Evolutionary conservation across 176 grass and related monocot genomes (phyloP).

Genomic region (Saccharum spontaneum): DNA sequence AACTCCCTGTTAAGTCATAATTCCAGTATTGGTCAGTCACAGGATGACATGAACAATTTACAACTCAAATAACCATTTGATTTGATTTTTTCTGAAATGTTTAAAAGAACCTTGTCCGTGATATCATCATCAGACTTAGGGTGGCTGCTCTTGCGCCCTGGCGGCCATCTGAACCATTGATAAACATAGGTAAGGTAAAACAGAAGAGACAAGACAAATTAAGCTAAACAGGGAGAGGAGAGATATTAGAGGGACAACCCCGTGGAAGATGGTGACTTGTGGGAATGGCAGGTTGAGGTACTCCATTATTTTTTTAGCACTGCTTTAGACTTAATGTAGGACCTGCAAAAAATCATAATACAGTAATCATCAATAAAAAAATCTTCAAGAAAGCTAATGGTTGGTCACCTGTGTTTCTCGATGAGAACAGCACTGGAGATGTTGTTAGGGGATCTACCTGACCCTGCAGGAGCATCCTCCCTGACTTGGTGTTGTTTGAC

Average conservation of each 20-base stretch:
- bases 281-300: conserved; percentile 79
- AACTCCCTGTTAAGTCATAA: too few species aligned
- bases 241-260: conserved; percentile 58
- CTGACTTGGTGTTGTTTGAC: conserved; percentile 30
- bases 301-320: conserved; percentile 86
- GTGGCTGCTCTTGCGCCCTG: too few species aligned
- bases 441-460: conserved; percentile 63
- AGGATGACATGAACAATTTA: too few species aligned
- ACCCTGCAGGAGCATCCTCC: conserved; percentile 75
- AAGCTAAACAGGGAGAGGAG: too few species aligned
- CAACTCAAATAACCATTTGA: too few species aligned
- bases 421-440: conserved; percentile 92
- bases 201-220: too few species aligned
- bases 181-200: too few species aligned
- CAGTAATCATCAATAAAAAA: background rate
- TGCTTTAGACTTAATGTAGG: conserved; percentile 86
- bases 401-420: conserved; percentile 68
- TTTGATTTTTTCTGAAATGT: too few species aligned
- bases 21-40: too few species aligned
- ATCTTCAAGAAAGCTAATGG: background rate
- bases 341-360: conserved; percentile 19
- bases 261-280: conserved; percentile 54
- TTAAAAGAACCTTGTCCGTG: too few species aligned
- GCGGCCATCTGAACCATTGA: too few species aligned
- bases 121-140: too few species aligned